Percentiles rank a stretch among this genome's conserved stretches.
Conservation (phyloP, 2,329 filamentous ascomycete genomes). For the Trematosphaeria pertusa region DNA sequence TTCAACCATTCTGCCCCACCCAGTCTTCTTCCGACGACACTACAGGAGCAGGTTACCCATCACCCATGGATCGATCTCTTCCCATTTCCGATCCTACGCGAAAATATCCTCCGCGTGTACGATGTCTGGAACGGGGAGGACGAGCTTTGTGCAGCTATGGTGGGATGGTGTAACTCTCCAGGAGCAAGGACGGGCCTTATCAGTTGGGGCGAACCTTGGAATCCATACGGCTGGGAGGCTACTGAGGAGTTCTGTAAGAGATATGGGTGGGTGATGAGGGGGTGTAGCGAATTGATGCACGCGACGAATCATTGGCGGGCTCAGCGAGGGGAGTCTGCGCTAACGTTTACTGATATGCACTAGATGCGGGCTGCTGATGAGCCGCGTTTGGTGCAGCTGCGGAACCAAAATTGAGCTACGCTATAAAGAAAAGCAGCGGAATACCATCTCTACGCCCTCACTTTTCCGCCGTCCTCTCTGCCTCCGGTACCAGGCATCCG, state of each 20-base stretch:
- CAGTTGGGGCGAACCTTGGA: constrained; percentile 18
- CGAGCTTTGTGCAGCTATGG: background rate
- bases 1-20: background rate
- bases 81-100: constrained; percentile 61
- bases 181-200: constrained; percentile 9
- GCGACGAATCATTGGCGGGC: constrained; percentile 6
- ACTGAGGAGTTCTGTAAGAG: constrained; percentile 13
- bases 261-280: constrained; percentile 13
- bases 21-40: constrained; percentile 56
- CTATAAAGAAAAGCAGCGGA: too few species aligned
- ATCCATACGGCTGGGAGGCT: constrained; percentile 14
- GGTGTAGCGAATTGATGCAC: constrained; percentile 13
- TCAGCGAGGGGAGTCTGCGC: background rate
- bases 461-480: too few species aligned
- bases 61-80: constrained; percentile 64
- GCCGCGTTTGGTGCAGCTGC: too few species aligned
- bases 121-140: constrained; percentile 2
- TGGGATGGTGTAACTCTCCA: background rate
- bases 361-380: too few species aligned
- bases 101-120: constrained; percentile 45
- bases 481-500: too few species aligned
- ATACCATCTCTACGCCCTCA: too few species aligned
- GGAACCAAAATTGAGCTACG: too few species aligned
- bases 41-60: constrained; percentile 58
- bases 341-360: background rate